Evolutionary conservation across 345 rosid genomes (phyloP).

Genomic region (Rhodomyrtus tomentosa): DNA sequence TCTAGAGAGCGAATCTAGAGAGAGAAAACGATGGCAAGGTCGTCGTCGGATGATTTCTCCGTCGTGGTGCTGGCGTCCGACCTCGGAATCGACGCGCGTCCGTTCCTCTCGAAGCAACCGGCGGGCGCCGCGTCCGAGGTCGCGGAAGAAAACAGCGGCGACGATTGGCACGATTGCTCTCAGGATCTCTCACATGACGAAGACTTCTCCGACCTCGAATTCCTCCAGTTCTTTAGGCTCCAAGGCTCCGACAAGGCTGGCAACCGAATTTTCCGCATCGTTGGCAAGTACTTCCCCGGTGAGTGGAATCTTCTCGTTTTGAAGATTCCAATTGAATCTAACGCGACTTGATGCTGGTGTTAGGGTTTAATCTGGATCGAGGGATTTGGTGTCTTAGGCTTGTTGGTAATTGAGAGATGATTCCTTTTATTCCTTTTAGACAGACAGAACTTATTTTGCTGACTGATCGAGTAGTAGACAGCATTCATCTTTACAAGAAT

Average conservation of each 20-base stretch:
- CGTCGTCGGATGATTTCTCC: conserved; percentile 14
- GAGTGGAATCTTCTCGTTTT: neutral
- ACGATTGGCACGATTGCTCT: conserved; percentile 83
- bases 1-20: neutral
- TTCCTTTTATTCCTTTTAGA: neutral
- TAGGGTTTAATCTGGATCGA: neutral
- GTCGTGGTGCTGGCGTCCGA: conserved; percentile 35
- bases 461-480: neutral
- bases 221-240: conserved; percentile 56
- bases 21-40: conserved; percentile 6
- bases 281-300: conserved; percentile 90
- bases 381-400: neutral
- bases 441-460: neutral
- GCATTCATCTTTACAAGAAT: neutral
- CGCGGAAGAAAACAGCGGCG: conserved; percentile 17
- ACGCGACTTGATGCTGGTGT: neutral
- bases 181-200: conserved; percentile 48
- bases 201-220: conserved; percentile 87
- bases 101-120: conserved; percentile 32
- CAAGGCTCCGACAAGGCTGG: conserved; percentile 76
- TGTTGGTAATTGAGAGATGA: neutral
- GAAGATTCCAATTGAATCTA: neutral
- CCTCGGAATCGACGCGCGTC: conserved; percentile 70
- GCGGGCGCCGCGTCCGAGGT: neutral
- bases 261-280: conserved; percentile 56